Evolutionary conservation across 192 early-diverging fungal genomes (phyloP).

Genomic region (Coemansia javaensis): DNA sequence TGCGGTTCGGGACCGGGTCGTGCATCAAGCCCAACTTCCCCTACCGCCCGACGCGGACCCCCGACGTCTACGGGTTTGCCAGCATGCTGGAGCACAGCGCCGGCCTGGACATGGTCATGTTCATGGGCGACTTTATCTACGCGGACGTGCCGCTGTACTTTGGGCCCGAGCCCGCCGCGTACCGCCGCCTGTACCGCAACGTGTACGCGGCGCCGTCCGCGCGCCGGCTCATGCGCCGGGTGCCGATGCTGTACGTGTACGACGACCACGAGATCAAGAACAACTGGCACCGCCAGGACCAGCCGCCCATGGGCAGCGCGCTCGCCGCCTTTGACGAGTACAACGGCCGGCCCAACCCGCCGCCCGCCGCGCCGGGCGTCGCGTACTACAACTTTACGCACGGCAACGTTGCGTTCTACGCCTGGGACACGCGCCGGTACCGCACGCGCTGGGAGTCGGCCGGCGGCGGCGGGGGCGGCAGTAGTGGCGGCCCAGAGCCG

Average conservation of each 20-base stretch:
- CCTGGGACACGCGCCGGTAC: conserved; percentile 51
- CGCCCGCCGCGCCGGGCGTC: conserved; percentile 7
- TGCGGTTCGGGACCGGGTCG: conserved; percentile 47
- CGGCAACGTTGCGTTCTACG: conserved; percentile 49
- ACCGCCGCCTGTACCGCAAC: conserved; percentile 47
- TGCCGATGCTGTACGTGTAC: conserved; percentile 49
- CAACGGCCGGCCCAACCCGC: conserved; percentile 42
- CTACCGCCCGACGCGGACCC: conserved; percentile 21
- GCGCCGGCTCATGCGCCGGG: conserved; percentile 18
- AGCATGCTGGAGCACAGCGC: conserved; percentile 40
- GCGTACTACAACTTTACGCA: conserved; percentile 48
- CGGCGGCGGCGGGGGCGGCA: background rate
- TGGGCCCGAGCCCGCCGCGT: conserved; percentile 33
- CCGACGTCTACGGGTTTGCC: conserved; percentile 42
- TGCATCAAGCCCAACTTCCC: conserved; percentile 54
- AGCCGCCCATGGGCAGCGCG: conserved; percentile 39
- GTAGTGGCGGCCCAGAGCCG: no score
- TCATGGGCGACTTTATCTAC: conserved; percentile 56
- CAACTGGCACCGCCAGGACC: conserved; percentile 47
- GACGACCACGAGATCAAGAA: conserved; percentile 56
- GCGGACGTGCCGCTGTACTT: conserved; percentile 49
- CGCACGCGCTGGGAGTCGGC: conserved; percentile 37
- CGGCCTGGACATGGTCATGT: conserved; percentile 37
- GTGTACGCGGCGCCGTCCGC: conserved; percentile 40
- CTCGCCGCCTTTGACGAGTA: conserved; percentile 47